Percentiles rank a stretch among this genome's conserved stretches.
Conservation (phyloP, 2,329 filamentous ascomycete species). For the Colletotrichum sp. region DNA sequence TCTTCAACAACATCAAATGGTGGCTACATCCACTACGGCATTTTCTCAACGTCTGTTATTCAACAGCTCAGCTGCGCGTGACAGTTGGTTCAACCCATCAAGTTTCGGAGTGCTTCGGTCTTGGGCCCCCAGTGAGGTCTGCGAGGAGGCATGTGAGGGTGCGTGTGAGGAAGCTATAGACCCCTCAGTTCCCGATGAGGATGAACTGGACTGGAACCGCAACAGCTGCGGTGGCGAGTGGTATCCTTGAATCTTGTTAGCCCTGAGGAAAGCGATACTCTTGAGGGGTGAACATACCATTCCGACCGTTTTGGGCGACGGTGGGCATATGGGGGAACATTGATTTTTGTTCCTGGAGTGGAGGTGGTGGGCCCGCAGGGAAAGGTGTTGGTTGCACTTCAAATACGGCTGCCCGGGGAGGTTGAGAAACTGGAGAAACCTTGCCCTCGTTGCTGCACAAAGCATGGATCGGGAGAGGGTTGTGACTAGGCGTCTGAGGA, state of each 20-base stretch:
- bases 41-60: conserved; percentile 39
- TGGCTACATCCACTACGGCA: neutral
- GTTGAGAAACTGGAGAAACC: conserved; percentile 22
- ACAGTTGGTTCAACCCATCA: conserved; percentile 64
- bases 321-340: neutral
- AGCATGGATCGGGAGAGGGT: conserved; percentile 59
- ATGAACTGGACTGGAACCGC: conserved; percentile 17
- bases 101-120: conserved; percentile 30
- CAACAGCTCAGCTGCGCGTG: conserved; percentile 65
- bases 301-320: neutral
- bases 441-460: conserved; percentile 49
- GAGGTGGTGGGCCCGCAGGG: conserved; percentile 6
- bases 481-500: conserved; percentile 54
- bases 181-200: conserved; percentile 11
- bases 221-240: conserved; percentile 12
- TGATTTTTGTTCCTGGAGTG: conserved; percentile 20
- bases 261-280: neutral
- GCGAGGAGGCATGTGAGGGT: conserved; percentile 7
- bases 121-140: conserved; percentile 18
- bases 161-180: conserved; percentile 17
- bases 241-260: conserved; percentile 19
- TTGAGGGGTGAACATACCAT: neutral
- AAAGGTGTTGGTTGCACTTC: conserved; percentile 19
- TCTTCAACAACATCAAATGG: neutral
- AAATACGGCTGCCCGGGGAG: neutral